Evolutionary conservation across 2,329 filamentous ascomycete species (phyloP), one percentile per base, ranked within the genome.

Genomic region (Pseudogymnoascus sp.): DNA sequence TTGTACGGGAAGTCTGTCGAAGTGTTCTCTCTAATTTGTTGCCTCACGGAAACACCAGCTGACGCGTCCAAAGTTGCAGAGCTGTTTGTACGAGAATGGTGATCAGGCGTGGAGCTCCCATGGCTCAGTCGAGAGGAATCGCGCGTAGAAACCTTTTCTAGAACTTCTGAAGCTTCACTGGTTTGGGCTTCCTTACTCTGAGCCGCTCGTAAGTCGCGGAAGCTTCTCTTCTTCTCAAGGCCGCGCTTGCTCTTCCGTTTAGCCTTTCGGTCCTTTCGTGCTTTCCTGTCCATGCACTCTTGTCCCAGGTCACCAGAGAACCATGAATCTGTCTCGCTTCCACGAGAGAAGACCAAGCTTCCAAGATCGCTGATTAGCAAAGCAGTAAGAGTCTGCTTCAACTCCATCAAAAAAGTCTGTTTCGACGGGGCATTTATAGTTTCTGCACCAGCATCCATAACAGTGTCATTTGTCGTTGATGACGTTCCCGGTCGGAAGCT

Each of bases 281-380:
- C 82, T 58, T 80, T 82, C 27, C 84, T 79, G 60, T 87, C 84
- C 52, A 87, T 84, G 70, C 84, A 87, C 66, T 87, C 78, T 67
- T 87, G 82, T 2, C 85, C 84, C 5, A 92, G 73, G 12, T 83
- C 83, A 60, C 83, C 80, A 67, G 69, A 71, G 64, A 97, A 94
- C 88, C 93, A 97, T 2, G 80, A 80, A 72, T 97, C 94, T 0
- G 93, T 97, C 76, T 99, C 94, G 42, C 92, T 96, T 2, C 94
- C 94, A 12, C 84, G 79, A 39, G 87, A 83, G 60, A 95, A 94
- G 1, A 97, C 87, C 31, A 90, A 83, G 40, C 87, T 92, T 5
- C 92, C 92, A 3, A 97, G 80, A 72, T 99, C 94, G 59, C 93
- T 97, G 27, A 97, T 77, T 1, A 97, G 77, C 15, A 99, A 79